Base-by-base conservation (phyloP, 495 filamentous ascomycete genomes). In the Aspergillus cavernicola region DNA sequence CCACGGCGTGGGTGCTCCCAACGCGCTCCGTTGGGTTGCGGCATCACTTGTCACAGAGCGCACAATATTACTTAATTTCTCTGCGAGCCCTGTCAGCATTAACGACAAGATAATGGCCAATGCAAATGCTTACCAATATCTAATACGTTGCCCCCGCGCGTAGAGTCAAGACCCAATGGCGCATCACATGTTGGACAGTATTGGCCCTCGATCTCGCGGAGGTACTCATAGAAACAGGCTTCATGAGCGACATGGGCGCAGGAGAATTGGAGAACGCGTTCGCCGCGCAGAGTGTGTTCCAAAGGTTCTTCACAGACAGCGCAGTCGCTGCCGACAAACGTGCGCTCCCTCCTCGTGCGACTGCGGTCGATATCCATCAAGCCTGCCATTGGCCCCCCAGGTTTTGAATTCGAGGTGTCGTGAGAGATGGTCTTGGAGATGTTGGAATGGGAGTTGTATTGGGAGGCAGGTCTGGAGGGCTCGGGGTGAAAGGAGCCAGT, bases 141-240 rank as follows among this genome's bases (percentile, higher is more conserved):
- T 36, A 96, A 66, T 26, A 96, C 88, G 77, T 96, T 96, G 46
- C 93, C 93, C 35, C 93, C 95, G 46, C 93, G 83, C 67, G 90
- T 97, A 4, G 92, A 95, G 71, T 99, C 93, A 41, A 99, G 73
- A 24, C 92, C 90, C 20, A 99, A 70, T 29, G 95, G 90, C 52
- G 89, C 88, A 78, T 96, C 89, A 69, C 93, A 99, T 55, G 89
- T 87, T 32, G 93, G 93, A 69, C 93, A 99, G 66, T 87, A 91
- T 61, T 99, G 91, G 35, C 89, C 90, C 57, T 99, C 95, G 55
- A 89, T 88, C 66, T 96, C 92, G 55, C 90, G 88, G 59, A 99
- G 93, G 63, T 91, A 97, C 71, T 99, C 95, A 70, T 97, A 99
- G 68, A 99, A 99, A 71, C 93, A 99, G 16, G 95, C 95, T 67